These are phyloP conservation scores for Bremia lactucae DNA, from an alignment of 352 stramenopile species.

Conservation along the genomic window DNA sequence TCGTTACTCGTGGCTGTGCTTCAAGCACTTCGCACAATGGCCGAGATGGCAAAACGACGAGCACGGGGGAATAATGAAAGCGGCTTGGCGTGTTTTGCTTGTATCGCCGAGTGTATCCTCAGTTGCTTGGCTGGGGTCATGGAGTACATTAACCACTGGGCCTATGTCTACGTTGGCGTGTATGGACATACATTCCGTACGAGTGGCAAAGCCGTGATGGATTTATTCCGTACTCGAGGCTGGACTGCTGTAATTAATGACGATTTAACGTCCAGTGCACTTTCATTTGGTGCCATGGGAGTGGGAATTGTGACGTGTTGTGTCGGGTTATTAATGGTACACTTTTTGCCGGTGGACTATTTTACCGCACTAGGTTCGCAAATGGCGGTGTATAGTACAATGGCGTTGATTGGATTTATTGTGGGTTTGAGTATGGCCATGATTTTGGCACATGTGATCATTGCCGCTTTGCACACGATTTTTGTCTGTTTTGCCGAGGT, in stretches of 20 bases:
- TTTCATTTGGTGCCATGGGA: slow-evolving; percentile 73
- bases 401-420: slow-evolving; percentile 68
- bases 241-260: slow-evolving; percentile 88
- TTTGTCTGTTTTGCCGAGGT: slow-evolving; percentile 86
- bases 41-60: slow-evolving; percentile 51
- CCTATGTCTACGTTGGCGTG: slow-evolving; percentile 85
- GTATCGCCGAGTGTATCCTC: slow-evolving; percentile 80
- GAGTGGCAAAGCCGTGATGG: slow-evolving; percentile 82
- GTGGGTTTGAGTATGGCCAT: slow-evolving; percentile 73
- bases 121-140: slow-evolving; percentile 77
- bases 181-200: slow-evolving; percentile 82
- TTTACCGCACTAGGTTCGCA: slow-evolving; percentile 42
- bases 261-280: slow-evolving; percentile 69
- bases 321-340: slow-evolving; percentile 53
- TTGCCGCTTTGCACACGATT: slow-evolving; percentile 75
- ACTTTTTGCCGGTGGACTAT: slow-evolving; percentile 52
- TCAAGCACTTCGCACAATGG: slow-evolving; percentile 69
- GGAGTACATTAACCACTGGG: slow-evolving; percentile 88
- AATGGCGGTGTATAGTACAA: slow-evolving; percentile 36
- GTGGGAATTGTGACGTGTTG: slow-evolving; percentile 63
- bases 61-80: slow-evolving; percentile 65
- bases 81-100: slow-evolving; percentile 68
- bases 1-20: slow-evolving; percentile 83
- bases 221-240: slow-evolving; percentile 76
- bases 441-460: slow-evolving; percentile 74